Evolutionary conservation across 2,329 filamentous ascomycete species (phyloP), one percentile per base, ranked within the genome.

Genomic region (Aspergillus spinulosporus): DNA sequence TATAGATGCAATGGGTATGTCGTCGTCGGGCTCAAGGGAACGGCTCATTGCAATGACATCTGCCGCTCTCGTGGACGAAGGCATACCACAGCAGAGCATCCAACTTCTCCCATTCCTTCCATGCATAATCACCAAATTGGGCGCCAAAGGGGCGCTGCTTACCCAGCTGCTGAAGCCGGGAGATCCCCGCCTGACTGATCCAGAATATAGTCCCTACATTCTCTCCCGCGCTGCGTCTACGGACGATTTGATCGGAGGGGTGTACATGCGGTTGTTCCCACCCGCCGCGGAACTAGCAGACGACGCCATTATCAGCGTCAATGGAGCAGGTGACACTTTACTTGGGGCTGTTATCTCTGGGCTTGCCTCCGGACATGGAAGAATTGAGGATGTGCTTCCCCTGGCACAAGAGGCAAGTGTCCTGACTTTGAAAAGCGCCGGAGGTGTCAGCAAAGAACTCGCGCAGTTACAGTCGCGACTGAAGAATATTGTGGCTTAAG

Each of bases 311-410:
- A 85, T 93, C 1, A 96, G 91, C 46, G 93, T 97, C 7, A 97
- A 97, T 70, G 94, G 93, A 0, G 92, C 91, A 2, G 94, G 94
- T 0, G 94, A 99, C 74, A 97, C 94, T 0, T 92, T 97, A 71
- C 79, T 95, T 6, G 94, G 93, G 0, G 88, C 92, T 11, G 65
- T 97, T 54, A 78, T 96, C n/a, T 88, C 91, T 1, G 90, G 89
- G 0, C 71, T 97, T 62, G 86, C 86, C 0, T 44, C 49, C 5
- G 55, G 50, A 6, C 83, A 80, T 65, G 81, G 79, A 15, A 60
- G 64, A 44, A 69, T 86, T 11, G 82, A 85, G 59, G 81, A 87
- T 46, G 72, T 94, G 53, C 79, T 99, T n/a, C 80, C 86, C 56
- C 74, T 94, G 36, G 93, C 92, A 31, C 94, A 97, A 76, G 82